Conservation (phyloP, 2,329 filamentous ascomycete species). For the Claviceps spartinae region DNA sequence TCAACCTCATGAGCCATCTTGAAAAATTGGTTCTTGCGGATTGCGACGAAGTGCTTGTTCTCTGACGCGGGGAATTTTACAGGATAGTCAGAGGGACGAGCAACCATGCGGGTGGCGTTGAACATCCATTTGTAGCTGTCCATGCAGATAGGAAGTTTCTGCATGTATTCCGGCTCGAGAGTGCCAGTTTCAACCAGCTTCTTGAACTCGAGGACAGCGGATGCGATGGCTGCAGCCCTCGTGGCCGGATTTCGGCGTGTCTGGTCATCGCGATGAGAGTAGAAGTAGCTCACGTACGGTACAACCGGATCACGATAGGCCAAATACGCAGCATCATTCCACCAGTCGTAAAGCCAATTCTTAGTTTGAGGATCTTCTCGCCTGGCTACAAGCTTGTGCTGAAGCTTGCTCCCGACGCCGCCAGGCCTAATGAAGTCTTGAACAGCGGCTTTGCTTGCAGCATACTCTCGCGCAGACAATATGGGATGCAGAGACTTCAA, state of each 20-base stretch:
- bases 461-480: slow-evolving; percentile 53
- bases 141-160: slow-evolving; percentile 94
- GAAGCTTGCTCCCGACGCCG: slow-evolving; percentile 67
- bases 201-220: slow-evolving; percentile 84
- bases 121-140: slow-evolving; percentile 99
- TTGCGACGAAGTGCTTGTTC: slow-evolving; percentile 76
- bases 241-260: slow-evolving; percentile 77
- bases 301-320: slow-evolving; percentile 89
- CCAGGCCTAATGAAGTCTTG: slow-evolving; percentile 81
- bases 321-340: slow-evolving; percentile 91
- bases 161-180: slow-evolving; percentile 97
- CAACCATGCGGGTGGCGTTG: slow-evolving; percentile 77
- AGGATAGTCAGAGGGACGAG: slow-evolving; percentile 67
- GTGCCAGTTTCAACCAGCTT: slow-evolving; percentile 69
- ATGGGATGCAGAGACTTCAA: slow-evolving; percentile 68
- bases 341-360: slow-evolving; percentile 98
- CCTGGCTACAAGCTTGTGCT: slow-evolving; percentile 72
- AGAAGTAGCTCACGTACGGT: slow-evolving; percentile 98
- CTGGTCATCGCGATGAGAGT: slow-evolving; percentile 91
- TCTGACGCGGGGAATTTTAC: slow-evolving; percentile 63
- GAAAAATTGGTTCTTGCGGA: slow-evolving; percentile 97
- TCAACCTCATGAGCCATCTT: slow-evolving; percentile 72
- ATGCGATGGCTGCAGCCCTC: slow-evolving; percentile 81
- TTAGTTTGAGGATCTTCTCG: slow-evolving; percentile 67
- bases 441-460: slow-evolving; percentile 67